Conservation (phyloP, 495 filamentous ascomycete species). For the Penicillium manginii region DNA sequence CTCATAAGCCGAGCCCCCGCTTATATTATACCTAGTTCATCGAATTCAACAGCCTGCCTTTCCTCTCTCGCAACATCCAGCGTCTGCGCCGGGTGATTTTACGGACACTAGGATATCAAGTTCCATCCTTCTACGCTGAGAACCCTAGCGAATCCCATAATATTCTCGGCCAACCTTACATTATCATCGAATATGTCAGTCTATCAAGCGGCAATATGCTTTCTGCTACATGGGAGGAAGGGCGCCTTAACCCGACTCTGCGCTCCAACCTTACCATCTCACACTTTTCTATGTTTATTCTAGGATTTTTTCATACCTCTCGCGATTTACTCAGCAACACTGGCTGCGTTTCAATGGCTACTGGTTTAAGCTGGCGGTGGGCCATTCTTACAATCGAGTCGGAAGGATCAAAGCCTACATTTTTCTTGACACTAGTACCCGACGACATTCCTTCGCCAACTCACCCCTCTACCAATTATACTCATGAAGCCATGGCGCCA, state of each 20-base stretch:
- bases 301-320: no score
- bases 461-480: neutral
- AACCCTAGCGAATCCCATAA: constrained; percentile 15
- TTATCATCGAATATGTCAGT: constrained; percentile 41
- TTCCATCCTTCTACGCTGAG: constrained; percentile 29
- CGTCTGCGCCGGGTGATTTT: constrained; percentile 25
- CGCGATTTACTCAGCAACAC: neutral
- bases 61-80: constrained; percentile 26
- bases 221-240: constrained; percentile 34
- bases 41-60: constrained; percentile 29
- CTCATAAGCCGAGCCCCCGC: constrained; percentile 2
- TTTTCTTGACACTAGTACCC: constrained; percentile 9
- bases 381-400: constrained; percentile 8
- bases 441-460: constrained; percentile 1
- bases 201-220: constrained; percentile 34
- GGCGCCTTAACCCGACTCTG: constrained; percentile 19
- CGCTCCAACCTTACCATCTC: constrained; percentile 20
- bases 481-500: neutral
- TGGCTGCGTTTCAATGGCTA: neutral
- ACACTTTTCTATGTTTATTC: no score
- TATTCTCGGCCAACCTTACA: constrained; percentile 25
- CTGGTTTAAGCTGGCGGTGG: neutral
- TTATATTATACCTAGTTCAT: constrained; percentile 33
- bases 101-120: constrained; percentile 25
- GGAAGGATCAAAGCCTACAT: constrained; percentile 8